These are phyloP conservation scores for Claviceps sp. DNA, from an alignment of 2,329 filamentous ascomycete genomes.

Conservation along the genomic window DNA sequence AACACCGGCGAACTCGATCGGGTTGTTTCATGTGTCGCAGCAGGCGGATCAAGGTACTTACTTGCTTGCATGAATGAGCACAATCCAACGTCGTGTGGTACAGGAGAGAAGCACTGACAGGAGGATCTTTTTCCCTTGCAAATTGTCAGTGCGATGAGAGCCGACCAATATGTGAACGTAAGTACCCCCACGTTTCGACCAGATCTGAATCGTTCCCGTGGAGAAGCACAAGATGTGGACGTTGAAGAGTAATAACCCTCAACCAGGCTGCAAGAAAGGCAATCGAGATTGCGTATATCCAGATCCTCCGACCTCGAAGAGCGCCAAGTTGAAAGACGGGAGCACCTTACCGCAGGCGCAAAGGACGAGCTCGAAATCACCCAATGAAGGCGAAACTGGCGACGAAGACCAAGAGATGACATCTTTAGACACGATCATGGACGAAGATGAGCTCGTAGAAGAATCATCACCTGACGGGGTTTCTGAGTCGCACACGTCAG, in stretches of 20 bases:
- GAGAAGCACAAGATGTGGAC: neutral
- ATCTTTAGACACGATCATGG: conserved; percentile 36
- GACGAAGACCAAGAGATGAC: conserved; percentile 27
- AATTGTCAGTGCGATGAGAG: conserved; percentile 68
- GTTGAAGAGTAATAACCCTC: neutral
- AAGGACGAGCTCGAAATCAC: conserved; percentile 38
- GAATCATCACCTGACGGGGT: conserved; percentile 8
- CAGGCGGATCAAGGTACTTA: conserved; percentile 64
- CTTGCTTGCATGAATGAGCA: conserved; percentile 1
- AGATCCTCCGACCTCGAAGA: conserved; percentile 42
- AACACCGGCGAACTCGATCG: conserved; percentile 84
- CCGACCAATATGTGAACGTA: conserved; percentile 73
- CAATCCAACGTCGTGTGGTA: conserved; percentile 4
- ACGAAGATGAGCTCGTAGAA: conserved; percentile 37
- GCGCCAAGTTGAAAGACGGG: conserved; percentile 25
- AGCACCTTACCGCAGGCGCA: conserved; percentile 24
- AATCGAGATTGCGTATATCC: conserved; percentile 85
- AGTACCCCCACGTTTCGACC: conserved; percentile 12
- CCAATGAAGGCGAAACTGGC: conserved; percentile 37
- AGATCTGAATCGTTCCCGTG: neutral
- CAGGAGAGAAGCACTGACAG: conserved; percentile 14
- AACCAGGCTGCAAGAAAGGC: conserved; percentile 77
- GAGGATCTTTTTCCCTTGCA: neutral
- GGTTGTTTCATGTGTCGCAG: conserved; percentile 88
- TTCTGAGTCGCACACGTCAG: conserved; percentile 10